Conservation (phyloP, 306 rosid genomes). For the Malus fusca region DNA sequence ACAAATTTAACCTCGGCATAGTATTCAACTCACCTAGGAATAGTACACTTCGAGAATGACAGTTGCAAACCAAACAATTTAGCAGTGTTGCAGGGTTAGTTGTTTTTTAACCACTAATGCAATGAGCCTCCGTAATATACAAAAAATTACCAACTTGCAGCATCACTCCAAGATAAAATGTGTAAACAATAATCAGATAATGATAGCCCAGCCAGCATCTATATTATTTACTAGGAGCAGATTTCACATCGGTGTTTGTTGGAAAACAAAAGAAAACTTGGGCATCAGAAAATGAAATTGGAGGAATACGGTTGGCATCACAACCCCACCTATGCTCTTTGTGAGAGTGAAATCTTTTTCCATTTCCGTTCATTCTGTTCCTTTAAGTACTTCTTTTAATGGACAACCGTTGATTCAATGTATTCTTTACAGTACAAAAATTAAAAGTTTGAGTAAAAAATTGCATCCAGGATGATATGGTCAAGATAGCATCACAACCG, state of each 20-base stretch:
- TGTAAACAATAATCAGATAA: not conserved
- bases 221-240: not conserved
- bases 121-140: too few relatives aligned
- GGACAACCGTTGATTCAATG: too few relatives aligned
- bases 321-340: not conserved
- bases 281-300: not conserved
- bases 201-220: not conserved
- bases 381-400: too few relatives aligned
- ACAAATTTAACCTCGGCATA: not conserved
- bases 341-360: not conserved
- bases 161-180: not conserved
- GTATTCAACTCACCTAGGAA: not conserved
- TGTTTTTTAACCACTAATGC: not conserved
- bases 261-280: not conserved
- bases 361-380: not conserved
- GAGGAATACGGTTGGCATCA: not conserved
- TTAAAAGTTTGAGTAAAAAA: not conserved
- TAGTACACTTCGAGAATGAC: too few relatives aligned
- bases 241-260: not conserved
- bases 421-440: too few relatives aligned
- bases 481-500: constrained; percentile 6
- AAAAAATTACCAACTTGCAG: not conserved
- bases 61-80: not conserved
- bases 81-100: not conserved
- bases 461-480: not conserved